A percentile compares a stretch with the other conserved stretches of the same genome.
These are phyloP conservation scores for Colletotrichum truncatum DNA, from an alignment of 2,329 filamentous ascomycete species.

Conservation along the genomic window DNA sequence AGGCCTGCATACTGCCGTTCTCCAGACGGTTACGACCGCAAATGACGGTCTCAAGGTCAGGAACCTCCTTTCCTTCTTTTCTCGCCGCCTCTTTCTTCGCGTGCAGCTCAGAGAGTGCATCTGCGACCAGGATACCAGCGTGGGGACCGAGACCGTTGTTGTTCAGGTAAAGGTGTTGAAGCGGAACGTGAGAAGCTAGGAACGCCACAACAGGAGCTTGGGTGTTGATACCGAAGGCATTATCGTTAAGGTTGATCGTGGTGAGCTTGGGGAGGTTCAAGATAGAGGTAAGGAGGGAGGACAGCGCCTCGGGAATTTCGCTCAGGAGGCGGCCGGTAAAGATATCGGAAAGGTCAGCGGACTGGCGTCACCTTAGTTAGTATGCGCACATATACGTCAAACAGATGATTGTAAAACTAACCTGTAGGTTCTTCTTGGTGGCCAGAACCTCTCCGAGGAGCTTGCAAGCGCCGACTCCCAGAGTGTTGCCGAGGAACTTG, in stretches of 20 bases:
- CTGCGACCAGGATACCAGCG: conserved; percentile 87
- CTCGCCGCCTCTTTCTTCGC: conserved; percentile 83
- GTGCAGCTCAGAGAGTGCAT: conserved; percentile 85
- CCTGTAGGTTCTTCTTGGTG: conserved; percentile 84
- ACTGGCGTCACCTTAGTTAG: conserved; percentile 47
- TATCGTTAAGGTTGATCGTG: conserved; percentile 96
- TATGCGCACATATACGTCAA: not conserved
- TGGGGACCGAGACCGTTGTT: conserved; percentile 97
- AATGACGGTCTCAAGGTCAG: conserved; percentile 93
- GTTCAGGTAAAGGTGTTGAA: conserved; percentile 95
- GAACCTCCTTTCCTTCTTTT: conserved; percentile 76
- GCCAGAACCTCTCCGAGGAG: conserved; percentile 84
- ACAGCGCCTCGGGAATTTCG: conserved; percentile 92
- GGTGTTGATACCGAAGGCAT: conserved; percentile 96
- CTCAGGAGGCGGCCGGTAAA: conserved; percentile 93
- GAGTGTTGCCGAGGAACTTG: conserved; percentile 87
- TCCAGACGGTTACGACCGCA: conserved; percentile 96
- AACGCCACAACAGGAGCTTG: conserved; percentile 93
- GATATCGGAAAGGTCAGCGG: conserved; percentile 94
- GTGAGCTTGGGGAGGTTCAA: conserved; percentile 86
- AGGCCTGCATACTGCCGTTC: conserved; percentile 95
- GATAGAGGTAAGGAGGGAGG: conserved; percentile 84
- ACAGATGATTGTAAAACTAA: conserved; percentile 44
- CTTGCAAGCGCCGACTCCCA: conserved; percentile 89
- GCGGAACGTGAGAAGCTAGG: conserved; percentile 84